Evolutionary conservation across 1,284 basidiomycete species (phyloP), one percentile per base, ranked within the genome.

Genomic region (Leccinum huronense): DNA sequence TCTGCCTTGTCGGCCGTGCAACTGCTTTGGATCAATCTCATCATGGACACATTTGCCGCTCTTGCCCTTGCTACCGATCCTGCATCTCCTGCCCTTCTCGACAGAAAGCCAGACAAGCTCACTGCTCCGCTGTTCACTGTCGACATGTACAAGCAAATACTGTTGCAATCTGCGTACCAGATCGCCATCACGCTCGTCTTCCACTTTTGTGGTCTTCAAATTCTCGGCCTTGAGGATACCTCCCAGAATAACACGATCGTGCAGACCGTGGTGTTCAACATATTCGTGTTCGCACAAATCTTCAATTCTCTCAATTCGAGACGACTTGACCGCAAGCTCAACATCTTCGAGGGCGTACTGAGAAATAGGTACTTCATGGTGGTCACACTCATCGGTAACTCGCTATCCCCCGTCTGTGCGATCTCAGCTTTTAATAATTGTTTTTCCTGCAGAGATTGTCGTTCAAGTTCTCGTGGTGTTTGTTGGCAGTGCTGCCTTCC

Each of bases 31-130:
- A 93, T 97, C 75, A 97, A 97, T 82, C 88, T 97, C 65, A 95
- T 94, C 78, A 97, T 97, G 95, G 95, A 98, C 78, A 98, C 95
- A 1, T 97, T 99, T 73, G 97, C 97, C 61, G 97, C 97, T 40
- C 87, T 98, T 62, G 97, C 97, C 11, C 86, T 99, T 60, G 95
- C 97, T 23, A 99, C 97, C 45, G 97, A 98, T 76, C 96, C 95
- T 13, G 96, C 97, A 1, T 87, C 89, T 1, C 88, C 88, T 42
- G 76, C 82, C 3, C 86, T 95, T 34, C 86, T 99, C 58, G 84
- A 97, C 68, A 89, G 96, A 72, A 93, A 94, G 77, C 97, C 97
- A 2, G 95, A 98, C 76, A 88, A 84, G 78, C 92, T 93, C 79
- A 88, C 84, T 2, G 89, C 94, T 1, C 94, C 96, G 3, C 80